phyloP scores from a whole-genome alignment of 2,329 filamentous ascomycete genomes.

The Knoxdaviesia capensis region DNA sequence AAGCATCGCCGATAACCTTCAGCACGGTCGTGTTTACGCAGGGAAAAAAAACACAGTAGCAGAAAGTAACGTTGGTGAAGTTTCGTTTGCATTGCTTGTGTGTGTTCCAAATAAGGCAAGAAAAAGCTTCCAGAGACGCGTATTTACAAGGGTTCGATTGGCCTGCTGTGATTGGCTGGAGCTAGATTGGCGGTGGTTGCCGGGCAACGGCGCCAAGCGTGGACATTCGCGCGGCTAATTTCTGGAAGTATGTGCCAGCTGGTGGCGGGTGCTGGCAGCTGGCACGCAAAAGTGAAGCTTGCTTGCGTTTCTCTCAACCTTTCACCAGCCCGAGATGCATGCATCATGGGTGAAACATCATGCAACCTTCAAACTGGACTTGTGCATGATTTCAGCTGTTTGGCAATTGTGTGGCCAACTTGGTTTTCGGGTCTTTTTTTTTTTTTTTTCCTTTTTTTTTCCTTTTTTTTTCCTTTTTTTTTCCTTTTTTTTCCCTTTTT shows the following conservation, averaged over 20 bases:
- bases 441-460: background rate
- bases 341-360: background rate
- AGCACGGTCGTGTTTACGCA: background rate
- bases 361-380: background rate
- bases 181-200: background rate
- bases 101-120: too few species aligned
- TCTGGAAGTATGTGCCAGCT: too few species aligned
- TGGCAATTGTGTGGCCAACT: background rate
- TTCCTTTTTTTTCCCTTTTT: background rate
- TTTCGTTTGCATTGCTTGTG: too few species aligned
- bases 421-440: background rate
- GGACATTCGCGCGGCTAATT: too few species aligned
- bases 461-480: background rate
- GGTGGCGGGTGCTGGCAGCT: too few species aligned
- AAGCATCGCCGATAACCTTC: too few species aligned
- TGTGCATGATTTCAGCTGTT: background rate
- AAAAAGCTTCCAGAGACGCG: background rate
- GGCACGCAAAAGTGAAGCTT: too few species aligned
- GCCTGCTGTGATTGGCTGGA: conserved; percentile 1
- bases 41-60: background rate
- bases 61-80: too few species aligned
- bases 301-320: too few species aligned
- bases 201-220: background rate
- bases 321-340: too few species aligned
- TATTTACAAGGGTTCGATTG: background rate